phyloP scores from a whole-genome alignment of 2,329 filamentous ascomycete species.

The Sporothrix mexicana region DNA sequence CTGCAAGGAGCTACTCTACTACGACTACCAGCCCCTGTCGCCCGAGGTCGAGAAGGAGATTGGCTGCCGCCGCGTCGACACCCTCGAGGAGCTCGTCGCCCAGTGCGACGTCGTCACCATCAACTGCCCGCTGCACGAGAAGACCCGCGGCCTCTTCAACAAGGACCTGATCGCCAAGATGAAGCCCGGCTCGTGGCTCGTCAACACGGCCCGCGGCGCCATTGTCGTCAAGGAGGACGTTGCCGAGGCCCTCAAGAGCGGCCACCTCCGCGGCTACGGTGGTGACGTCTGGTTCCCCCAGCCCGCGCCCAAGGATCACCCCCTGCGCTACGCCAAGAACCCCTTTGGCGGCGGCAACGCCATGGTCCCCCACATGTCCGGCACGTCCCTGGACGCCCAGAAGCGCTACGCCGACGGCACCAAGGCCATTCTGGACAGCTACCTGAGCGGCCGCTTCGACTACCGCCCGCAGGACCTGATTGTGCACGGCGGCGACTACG shows the following conservation, averaged over 20 bases:
- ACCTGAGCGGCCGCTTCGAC: conserved; percentile 85
- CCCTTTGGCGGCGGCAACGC: conserved; percentile 96
- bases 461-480: conserved; percentile 92
- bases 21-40: conserved; percentile 94
- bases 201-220: conserved; percentile 98
- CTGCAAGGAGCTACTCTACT: conserved; percentile 99
- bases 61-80: conserved; percentile 86
- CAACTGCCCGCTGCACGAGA: conserved; percentile 99
- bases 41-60: conserved; percentile 93
- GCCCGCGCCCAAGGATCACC: conserved; percentile 91
- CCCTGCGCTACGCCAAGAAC: conserved; percentile 90
- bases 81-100: conserved; percentile 88
- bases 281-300: conserved; percentile 97
- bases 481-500: conserved; percentile 87
- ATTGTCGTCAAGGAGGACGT: conserved; percentile 99
- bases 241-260: conserved; percentile 86
- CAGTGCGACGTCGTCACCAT: conserved; percentile 99
- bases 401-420: conserved; percentile 85
- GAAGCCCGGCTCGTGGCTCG: conserved; percentile 96
- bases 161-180: conserved; percentile 97
- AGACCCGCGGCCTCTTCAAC: conserved; percentile 96
- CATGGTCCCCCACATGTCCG: conserved; percentile 99
- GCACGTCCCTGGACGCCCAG: conserved; percentile 98
- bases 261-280: conserved; percentile 88
- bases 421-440: conserved; percentile 89